Evolutionary conservation across 1,284 basidiomycete species (phyloP), one percentile per base, ranked within the genome.

Genomic region (Vanrija pseudolonga): DNA sequence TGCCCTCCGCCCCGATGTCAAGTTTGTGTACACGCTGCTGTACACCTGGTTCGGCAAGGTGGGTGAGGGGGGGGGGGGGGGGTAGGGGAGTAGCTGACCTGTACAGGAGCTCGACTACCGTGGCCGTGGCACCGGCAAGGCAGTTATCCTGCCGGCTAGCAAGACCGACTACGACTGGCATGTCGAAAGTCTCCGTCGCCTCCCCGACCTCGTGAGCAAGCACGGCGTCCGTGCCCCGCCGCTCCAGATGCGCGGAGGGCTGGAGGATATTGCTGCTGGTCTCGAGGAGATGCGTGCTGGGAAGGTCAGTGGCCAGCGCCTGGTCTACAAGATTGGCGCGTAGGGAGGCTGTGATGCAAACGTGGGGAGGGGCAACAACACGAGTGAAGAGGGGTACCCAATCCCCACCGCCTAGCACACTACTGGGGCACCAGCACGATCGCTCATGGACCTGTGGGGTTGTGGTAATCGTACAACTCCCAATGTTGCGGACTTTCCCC

Each of bases 11-110:
- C 53, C 60, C 17, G 62, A 66, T 17, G 58, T 72, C 48, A 59
- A 67, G 48, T 47, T 63, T 40, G 60, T 57, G 22, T 41, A 42
- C n/a, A 71, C 67, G 8, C 53, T 71, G 39, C 65, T 71, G 53
- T 71, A 71, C 61, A 67, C 68, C 3, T 47, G 65, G 11, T 65
- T 65, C 45, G 70, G 70, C 11, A 50, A 67, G 61, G 57, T 32
- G 28, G 28, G 28, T 26, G 24, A 4, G 24, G 24, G 24, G 5
- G 24, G 4, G 24, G 24, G 9, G 5, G 9, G 24, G 5, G n/a
- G n/a, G n/a, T n/a, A n/a, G n/a, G n/a, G n/a, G n/a, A n/a, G n/a
- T 26, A 12, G 28, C 28, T 32, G 28, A 32, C 28, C 9, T 4
- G 24, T n/a, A n/a, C 24, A 26, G 24, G 24, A 26, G 24, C 24